phyloP scores from a whole-genome alignment of 2,329 filamentous ascomycete species.

The Venturia aucupariae region DNA sequence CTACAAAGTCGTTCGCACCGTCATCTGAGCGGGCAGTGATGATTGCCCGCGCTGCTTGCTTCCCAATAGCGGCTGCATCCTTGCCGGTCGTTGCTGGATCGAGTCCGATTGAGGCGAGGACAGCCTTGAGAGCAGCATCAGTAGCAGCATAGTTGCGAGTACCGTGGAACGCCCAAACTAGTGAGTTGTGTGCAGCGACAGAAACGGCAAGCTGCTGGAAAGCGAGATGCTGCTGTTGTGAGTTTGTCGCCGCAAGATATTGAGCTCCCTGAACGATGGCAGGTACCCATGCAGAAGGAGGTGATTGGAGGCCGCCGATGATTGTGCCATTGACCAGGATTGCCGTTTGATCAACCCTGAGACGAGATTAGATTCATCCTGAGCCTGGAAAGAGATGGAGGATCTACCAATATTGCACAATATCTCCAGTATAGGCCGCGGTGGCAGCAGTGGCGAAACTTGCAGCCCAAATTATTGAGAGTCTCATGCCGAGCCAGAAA shows the following conservation, averaged over 20 bases:
- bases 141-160: conserved; percentile 22
- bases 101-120: conserved; percentile 20
- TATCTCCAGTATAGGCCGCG: conserved; percentile 18
- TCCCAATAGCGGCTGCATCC: conserved; percentile 19
- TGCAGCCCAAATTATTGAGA: background rate
- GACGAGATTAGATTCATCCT: background rate
- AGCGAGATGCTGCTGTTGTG: conserved; percentile 18
- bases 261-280: conserved; percentile 22
- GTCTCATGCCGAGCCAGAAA: background rate
- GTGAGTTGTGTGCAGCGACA: conserved; percentile 23
- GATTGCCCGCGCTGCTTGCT: conserved; percentile 19
- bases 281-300: conserved; percentile 23
- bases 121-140: conserved; percentile 19
- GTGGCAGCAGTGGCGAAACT: conserved; percentile 7
- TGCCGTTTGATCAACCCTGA: conserved; percentile 21
- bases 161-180: conserved; percentile 23
- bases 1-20: conserved; percentile 21
- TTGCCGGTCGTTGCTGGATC: conserved; percentile 17
- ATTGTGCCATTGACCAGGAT: conserved; percentile 21
- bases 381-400: background rate
- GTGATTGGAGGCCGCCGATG: conserved; percentile 22
- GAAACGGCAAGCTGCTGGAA: conserved; percentile 25
- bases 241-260: conserved; percentile 21
- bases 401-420: conserved; percentile 20
- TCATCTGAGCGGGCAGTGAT: conserved; percentile 21